These are phyloP conservation scores for Rhododendron mucronatum DNA, from an alignment of 148 eudicot genomes.

Conservation along the genomic window DNA sequence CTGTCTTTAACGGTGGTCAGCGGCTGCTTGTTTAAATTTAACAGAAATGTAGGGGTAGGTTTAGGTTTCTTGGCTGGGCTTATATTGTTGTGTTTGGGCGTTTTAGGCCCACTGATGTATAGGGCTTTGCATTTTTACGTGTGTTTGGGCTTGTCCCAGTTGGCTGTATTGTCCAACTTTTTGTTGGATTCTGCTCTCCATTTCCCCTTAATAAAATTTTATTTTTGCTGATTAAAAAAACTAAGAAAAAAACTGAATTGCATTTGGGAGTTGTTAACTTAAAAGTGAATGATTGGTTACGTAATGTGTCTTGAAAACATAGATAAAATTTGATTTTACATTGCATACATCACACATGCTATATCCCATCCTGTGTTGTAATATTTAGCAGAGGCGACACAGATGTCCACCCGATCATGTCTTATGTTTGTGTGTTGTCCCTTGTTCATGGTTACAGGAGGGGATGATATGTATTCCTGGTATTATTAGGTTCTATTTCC, in stretches of 20 bases:
- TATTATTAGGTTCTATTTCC: neutral
- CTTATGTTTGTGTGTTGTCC: neutral
- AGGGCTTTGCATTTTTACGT: too few species aligned
- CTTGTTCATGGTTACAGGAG: neutral
- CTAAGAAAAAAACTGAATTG: neutral
- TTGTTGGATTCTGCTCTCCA: too few species aligned
- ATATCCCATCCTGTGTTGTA: neutral
- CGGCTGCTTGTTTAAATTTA: too few species aligned
- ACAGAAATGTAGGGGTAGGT: too few species aligned
- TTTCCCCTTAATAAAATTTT: too few species aligned
- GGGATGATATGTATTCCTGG: neutral
- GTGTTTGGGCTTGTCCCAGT: too few species aligned
- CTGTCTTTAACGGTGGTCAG: too few species aligned
- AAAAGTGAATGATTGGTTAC: neutral
- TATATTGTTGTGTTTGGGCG: too few species aligned
- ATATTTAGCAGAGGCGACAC: neutral
- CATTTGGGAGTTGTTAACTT: neutral
- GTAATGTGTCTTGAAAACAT: neutral
- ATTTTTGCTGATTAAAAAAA: too few species aligned
- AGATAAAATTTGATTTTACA: neutral
- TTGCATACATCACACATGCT: neutral
- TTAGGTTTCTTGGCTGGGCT: too few species aligned
- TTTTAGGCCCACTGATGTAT: too few species aligned
- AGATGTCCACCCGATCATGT: neutral
- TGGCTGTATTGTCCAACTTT: too few species aligned